These are phyloP conservation scores for Wickerhamiella allomyrinae DNA, from an alignment of 805 yeast genomes.

Conservation along the genomic window DNA sequence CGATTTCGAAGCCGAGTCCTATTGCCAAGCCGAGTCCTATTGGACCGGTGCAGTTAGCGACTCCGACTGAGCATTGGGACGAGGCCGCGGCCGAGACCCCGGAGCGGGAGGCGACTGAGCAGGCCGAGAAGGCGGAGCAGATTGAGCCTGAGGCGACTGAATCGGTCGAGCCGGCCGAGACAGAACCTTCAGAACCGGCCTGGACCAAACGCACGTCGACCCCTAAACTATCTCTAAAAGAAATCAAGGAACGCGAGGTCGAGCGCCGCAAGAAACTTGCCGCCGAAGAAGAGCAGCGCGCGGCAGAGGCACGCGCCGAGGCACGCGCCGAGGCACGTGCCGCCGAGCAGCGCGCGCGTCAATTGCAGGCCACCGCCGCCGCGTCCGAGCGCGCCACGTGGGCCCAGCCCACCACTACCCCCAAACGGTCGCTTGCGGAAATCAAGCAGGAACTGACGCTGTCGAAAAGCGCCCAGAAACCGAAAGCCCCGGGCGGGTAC, in stretches of 20 bases:
- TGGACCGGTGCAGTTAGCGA: too few species aligned
- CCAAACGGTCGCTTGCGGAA: conserved; percentile 24
- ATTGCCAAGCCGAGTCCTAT: not conserved
- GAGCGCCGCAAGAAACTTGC: conserved; percentile 1
- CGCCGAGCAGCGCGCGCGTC: conserved; percentile 4
- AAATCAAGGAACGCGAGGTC: conserved; percentile 2
- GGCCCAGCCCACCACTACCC: conserved; percentile 11
- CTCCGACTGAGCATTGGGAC: too few species aligned
- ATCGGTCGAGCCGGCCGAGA: too few species aligned
- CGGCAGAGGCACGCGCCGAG: conserved; percentile 4
- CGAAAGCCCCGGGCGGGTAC: not conserved
- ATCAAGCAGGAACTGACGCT: conserved; percentile 24
- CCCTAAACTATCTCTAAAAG: conserved; percentile 4
- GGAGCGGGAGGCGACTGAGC: not conserved
- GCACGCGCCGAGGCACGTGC: not conserved
- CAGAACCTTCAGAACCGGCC: too few species aligned
- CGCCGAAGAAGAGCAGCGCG: not conserved
- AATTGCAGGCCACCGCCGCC: conserved; percentile 5
- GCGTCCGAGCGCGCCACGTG: conserved; percentile 13
- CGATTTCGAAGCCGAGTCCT: too few species aligned
- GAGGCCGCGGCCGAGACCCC: not conserved
- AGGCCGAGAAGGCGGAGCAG: not conserved
- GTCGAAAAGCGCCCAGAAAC: not conserved
- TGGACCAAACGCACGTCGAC: not conserved
- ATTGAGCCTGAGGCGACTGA: too few species aligned